Percentiles rank a stretch among this genome's conserved stretches.
Evolutionary conservation across 306 rosid species (phyloP).

Genomic region (Castanospermum australe): DNA sequence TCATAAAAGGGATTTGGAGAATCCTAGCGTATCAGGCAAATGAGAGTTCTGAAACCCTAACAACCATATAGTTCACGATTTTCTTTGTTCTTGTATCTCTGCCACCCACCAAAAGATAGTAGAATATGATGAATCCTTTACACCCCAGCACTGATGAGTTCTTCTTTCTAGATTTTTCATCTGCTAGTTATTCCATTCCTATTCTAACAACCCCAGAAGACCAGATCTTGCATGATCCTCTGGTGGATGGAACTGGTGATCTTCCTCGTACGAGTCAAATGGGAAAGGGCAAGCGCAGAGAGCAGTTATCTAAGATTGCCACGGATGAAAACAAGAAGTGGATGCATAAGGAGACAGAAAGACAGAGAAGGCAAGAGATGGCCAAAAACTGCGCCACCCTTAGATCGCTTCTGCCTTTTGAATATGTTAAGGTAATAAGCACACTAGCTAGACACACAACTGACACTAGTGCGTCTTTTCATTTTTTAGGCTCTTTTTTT

Average conservation of each 20-base stretch:
- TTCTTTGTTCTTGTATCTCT: constrained; percentile 19
- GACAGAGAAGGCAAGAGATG: constrained; percentile 79
- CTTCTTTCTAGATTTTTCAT: constrained; percentile 33
- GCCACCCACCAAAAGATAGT: constrained; percentile 10
- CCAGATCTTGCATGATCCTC: constrained; percentile 28
- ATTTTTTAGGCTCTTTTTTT: neutral
- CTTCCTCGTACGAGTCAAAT: neutral
- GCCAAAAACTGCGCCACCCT: constrained; percentile 44
- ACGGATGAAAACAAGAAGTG: constrained; percentile 41
- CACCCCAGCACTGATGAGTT: constrained; percentile 32
- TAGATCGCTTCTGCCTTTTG: constrained; percentile 55
- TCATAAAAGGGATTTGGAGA: constrained; percentile 35
- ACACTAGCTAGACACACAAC: neutral
- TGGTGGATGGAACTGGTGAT: constrained; percentile 9
- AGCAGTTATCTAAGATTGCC: neutral
- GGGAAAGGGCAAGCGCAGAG: constrained; percentile 19
- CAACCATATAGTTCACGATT: constrained; percentile 23
- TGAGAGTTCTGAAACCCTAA: constrained; percentile 45
- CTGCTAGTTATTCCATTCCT: constrained; percentile 31
- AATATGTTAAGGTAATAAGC: constrained; percentile 45
- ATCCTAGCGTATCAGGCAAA: constrained; percentile 27
- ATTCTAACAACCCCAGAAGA: constrained; percentile 35
- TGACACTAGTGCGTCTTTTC: neutral
- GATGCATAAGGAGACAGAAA: constrained; percentile 63
- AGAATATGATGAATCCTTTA: constrained; percentile 36